These are phyloP conservation scores for Colletotrichum shisoi DNA, from an alignment of 2,329 filamentous ascomycete species.

Conservation along the genomic window DNA sequence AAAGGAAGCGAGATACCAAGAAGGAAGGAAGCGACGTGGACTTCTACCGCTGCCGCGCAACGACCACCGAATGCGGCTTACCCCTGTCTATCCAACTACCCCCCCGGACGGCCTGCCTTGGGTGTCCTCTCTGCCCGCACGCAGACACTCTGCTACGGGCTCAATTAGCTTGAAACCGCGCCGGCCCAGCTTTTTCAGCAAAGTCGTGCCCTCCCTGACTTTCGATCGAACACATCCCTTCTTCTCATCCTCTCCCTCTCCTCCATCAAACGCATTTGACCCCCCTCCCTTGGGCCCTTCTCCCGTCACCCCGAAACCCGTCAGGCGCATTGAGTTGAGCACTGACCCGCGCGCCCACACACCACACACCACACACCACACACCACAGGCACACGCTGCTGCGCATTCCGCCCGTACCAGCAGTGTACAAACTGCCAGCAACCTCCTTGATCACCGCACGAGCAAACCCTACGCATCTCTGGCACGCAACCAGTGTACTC, in stretches of 20 bases:
- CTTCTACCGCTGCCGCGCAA: slow-evolving; percentile 20
- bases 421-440: slow-evolving; percentile 9
- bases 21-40: neutral
- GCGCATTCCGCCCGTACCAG: neutral
- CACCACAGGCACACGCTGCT: neutral
- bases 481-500: slow-evolving; percentile 4
- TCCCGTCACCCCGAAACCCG: slow-evolving; percentile 37
- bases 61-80: slow-evolving; percentile 10
- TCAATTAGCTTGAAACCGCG: slow-evolving; percentile 38
- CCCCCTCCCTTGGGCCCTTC: slow-evolving; percentile 13
- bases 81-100: slow-evolving; percentile 23
- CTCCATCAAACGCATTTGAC: slow-evolving; percentile 2
- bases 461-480: slow-evolving; percentile 14
- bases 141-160: slow-evolving; percentile 37
- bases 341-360: slow-evolving; percentile 33
- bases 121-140: slow-evolving; percentile 8
- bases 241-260: slow-evolving; percentile 21
- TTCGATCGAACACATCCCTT: slow-evolving; percentile 37
- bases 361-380: slow-evolving; percentile 1
- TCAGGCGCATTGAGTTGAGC: slow-evolving; percentile 39
- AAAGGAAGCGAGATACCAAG: neutral
- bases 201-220: slow-evolving; percentile 29
- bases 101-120: slow-evolving; percentile 22
- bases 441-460: slow-evolving; percentile 23
- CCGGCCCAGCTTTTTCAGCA: slow-evolving; percentile 29